Evolutionary conservation across 768 basidiomycete species (phyloP), one percentile per base, ranked within the genome.

Genomic region (Termitomyces sp.): DNA sequence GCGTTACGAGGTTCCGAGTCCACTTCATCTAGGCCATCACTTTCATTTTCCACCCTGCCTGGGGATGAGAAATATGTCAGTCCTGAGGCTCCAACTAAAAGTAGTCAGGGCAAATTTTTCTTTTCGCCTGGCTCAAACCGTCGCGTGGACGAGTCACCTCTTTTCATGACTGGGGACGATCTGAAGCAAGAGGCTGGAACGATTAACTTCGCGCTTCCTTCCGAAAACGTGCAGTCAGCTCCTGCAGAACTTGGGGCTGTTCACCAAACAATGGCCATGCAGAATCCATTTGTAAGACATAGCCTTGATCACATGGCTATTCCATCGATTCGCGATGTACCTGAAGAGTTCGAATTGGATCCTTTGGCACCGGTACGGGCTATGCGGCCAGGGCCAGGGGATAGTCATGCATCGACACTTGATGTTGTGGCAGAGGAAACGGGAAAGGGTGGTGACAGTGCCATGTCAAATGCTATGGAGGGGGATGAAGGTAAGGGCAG

Each of bases 241-340:
- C 86, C 85, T 19, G 74, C 83, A 5, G 75, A 77, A 52, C 64
- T 84, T 8, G 74, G 74, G n/a, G 62, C 68, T 11, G 66, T 62
- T 0, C 73, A 74, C 51, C 66, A 65, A 5, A 64, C 65, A 28
- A 72, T 66, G 4, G 43, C 65, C 10, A 12, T 46, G 17, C 58
- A 48, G 28, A 59, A 62, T 19, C 72, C 65, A 11, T 49, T 58
- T 28, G 37, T 58, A 48, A 68, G 62, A 56, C 62, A 62, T 41
- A 76, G 74, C 58, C 61, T 75, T 10, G 74, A 76, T 50, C 64
- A 64, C 0, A 53, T 57, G 26, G 19, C 53, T 22, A 28, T 46
- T 26, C 35, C 40, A 14, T 19, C 28, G 6, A 24, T 40, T 7
- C 32, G n/a, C 12, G 41, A 50, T 45, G 37, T 28, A 28, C 44